Evolutionary conservation across 495 filamentous ascomycete genomes (phyloP).

Genomic region (Tuber magnatum): DNA sequence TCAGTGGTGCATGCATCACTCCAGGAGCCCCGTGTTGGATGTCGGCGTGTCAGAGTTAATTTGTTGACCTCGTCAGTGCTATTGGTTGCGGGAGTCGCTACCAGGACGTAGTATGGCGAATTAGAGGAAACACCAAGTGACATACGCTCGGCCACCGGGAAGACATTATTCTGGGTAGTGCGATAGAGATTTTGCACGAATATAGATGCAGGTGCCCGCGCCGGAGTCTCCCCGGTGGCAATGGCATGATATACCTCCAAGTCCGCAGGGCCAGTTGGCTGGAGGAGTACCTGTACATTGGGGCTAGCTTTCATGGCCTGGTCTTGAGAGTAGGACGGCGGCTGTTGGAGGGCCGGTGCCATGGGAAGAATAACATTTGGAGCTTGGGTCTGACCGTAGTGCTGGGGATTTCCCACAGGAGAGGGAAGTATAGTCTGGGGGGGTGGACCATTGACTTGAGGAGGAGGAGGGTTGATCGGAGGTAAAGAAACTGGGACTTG

Average conservation of each 20-base stretch:
- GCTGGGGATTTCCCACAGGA: neutral
- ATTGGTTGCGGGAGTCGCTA: neutral
- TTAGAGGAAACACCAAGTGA: neutral
- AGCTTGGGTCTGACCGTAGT: neutral
- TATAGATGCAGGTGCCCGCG: neutral
- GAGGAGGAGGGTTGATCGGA: neutral
- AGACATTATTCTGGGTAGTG: constrained; percentile 1
- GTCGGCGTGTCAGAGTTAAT: neutral
- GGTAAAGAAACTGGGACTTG: neutral
- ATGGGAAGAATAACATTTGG: neutral
- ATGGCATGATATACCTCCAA: neutral
- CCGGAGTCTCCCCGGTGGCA: neutral
- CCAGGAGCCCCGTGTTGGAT: neutral
- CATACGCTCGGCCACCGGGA: constrained; percentile 3
- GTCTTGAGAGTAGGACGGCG: neutral
- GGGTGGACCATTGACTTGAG: neutral
- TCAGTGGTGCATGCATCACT: neutral
- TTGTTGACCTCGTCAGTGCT: neutral
- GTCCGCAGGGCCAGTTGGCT: constrained; percentile 1
- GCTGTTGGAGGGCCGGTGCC: neutral
- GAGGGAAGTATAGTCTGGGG: neutral
- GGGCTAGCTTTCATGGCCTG: neutral
- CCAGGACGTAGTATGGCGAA: neutral
- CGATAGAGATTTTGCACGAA: constrained; percentile 1
- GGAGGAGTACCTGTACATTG: constrained; percentile 1